Conservation (phyloP, 257 asterid species). For the Penstemon newberryi region DNA sequence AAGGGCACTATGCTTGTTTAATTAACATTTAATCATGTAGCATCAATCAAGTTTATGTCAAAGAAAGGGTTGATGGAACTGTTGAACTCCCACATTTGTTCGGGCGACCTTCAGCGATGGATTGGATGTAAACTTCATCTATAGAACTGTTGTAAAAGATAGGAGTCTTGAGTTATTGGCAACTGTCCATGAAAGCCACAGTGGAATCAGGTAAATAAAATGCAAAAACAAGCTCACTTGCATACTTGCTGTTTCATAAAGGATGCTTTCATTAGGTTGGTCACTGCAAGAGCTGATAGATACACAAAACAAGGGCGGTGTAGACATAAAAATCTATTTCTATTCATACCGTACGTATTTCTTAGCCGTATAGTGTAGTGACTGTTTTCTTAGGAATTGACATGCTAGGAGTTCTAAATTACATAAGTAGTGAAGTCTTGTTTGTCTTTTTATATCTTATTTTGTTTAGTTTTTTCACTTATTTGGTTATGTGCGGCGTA, state of each 20-base stretch:
- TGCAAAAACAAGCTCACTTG: neutral
- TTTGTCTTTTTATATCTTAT: neutral
- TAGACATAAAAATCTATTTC: neutral
- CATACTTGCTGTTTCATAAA: constrained; percentile 5
- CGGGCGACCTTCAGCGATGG: constrained; percentile 20
- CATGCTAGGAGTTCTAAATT: no score
- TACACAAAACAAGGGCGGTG: neutral
- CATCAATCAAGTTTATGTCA: neutral
- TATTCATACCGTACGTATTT: no score
- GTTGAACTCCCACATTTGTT: constrained; percentile 25
- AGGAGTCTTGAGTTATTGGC: neutral
- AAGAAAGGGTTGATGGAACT: constrained; percentile 30
- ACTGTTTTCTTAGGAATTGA: neutral
- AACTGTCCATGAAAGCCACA: neutral
- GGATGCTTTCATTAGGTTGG: neutral
- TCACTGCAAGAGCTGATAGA: neutral
- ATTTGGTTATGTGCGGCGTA: no score
- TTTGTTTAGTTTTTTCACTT: no score
- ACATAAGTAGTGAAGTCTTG: neutral
- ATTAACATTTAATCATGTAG: no score
- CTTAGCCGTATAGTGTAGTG: neutral
- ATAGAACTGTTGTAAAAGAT: neutral
- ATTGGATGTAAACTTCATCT: neutral
- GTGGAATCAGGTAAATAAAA: neutral
- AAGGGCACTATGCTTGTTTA: no score